Conservation (phyloP, 176 grass and related monocot species). For the Carex pumila region DNA sequence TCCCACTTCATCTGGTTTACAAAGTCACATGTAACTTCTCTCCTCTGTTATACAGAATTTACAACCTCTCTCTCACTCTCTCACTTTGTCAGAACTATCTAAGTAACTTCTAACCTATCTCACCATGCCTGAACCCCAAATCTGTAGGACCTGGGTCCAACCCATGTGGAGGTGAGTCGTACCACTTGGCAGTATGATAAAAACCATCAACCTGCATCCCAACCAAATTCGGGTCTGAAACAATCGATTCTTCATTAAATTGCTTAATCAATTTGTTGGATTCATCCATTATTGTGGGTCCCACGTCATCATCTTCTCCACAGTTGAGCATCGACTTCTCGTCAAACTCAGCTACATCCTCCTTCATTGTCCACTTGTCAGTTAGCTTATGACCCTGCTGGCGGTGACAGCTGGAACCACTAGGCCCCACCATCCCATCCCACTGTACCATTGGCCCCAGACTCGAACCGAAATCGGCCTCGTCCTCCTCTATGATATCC, state of each 20-base stretch:
- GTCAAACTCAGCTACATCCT: slow-evolving; percentile 71
- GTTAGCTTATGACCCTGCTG: slow-evolving; percentile 70
- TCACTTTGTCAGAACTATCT: slow-evolving; percentile 17
- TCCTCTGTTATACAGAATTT: slow-evolving; percentile 88
- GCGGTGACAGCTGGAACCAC: slow-evolving; percentile 71
- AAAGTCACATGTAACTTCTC: slow-evolving; percentile 29
- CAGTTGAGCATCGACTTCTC: slow-evolving; percentile 89
- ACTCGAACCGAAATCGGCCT: slow-evolving; percentile 79
- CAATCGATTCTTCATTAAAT: slow-evolving; percentile 69
- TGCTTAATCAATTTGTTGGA: slow-evolving; percentile 84
- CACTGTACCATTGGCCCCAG: slow-evolving; percentile 80
- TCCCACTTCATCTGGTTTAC: slow-evolving; percentile 3
- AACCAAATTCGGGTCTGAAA: slow-evolving; percentile 60
- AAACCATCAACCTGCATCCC: slow-evolving; percentile 91
- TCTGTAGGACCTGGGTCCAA: slow-evolving; percentile 66
- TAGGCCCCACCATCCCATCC: slow-evolving; percentile 75
- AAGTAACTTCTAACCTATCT: slow-evolving; percentile 42
- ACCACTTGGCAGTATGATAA: slow-evolving; percentile 85
- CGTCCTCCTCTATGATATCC: slow-evolving; percentile 87
- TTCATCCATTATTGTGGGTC: slow-evolving; percentile 31
- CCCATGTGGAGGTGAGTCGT: slow-evolving; percentile 64
- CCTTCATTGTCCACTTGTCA: slow-evolving; percentile 95
- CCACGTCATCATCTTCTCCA: slow-evolving; percentile 55
- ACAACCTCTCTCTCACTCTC: slow-evolving; percentile 38
- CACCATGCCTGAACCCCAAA: slow-evolving; percentile 65